phyloP scores from a whole-genome alignment of 1,284 basidiomycete genomes.

The Rhodotorula sp. region DNA sequence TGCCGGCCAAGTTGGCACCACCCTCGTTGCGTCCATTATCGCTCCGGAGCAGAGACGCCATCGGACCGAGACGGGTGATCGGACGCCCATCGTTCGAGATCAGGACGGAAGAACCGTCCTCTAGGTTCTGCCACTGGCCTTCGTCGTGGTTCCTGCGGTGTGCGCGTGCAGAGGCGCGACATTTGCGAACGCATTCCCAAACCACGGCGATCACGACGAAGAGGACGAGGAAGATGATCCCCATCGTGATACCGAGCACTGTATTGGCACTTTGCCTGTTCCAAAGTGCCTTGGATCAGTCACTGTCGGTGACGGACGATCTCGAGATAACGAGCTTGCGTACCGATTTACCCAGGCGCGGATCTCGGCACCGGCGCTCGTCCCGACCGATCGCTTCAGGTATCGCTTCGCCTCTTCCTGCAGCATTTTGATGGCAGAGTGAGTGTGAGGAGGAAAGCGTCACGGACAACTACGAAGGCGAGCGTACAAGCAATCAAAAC shows the following conservation, averaged over 20 bases:
- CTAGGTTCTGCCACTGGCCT: conserved; percentile 1
- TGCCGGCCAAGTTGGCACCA: too few species aligned
- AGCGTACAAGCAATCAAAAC: neutral
- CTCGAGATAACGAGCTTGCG: neutral
- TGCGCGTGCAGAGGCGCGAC: neutral
- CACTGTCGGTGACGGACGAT: too few species aligned
- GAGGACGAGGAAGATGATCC: neutral
- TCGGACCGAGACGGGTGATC: neutral
- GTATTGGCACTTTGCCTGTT: neutral
- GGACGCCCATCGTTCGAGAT: neutral
- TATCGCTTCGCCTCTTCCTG: neutral
- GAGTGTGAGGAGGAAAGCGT: too few species aligned
- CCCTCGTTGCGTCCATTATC: too few species aligned
- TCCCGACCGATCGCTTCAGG: neutral
- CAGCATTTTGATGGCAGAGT: too few species aligned
- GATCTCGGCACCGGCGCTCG: neutral
- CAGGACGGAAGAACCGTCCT: neutral
- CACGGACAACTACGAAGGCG: too few species aligned
- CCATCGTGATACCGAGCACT: neutral
- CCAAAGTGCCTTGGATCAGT: too few species aligned
- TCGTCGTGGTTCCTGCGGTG: too few species aligned
- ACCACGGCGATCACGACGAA: neutral
- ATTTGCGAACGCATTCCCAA: neutral
- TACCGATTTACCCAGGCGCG: conserved; percentile 1
- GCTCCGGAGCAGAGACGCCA: neutral